phyloP scores from a whole-genome alignment of 257 asterid genomes.

The Solanum etuberosum region DNA sequence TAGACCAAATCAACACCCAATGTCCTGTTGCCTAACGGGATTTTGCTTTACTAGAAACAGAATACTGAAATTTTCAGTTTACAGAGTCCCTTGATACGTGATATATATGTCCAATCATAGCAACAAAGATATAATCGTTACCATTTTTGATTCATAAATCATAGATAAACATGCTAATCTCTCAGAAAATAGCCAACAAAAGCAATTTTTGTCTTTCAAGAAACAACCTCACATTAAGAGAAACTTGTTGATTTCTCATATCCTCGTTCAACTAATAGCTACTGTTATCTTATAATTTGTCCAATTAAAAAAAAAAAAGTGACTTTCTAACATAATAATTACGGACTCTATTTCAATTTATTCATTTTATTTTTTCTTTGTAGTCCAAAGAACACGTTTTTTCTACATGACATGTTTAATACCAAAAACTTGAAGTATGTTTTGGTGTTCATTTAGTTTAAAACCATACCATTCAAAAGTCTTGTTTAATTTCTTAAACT shows the following conservation, averaged over 20 bases:
- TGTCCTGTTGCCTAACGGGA: background rate
- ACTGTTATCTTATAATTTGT: background rate
- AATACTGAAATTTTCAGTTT: background rate
- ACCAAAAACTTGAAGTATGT: background rate
- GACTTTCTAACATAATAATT: background rate
- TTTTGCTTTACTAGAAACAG: background rate
- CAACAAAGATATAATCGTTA: background rate
- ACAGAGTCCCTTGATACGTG: background rate
- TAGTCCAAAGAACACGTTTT: background rate
- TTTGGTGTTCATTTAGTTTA: background rate
- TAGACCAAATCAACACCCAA: background rate
- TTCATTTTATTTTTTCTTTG: too few species aligned
- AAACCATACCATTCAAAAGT: background rate
- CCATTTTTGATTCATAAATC: background rate
- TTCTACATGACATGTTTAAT: background rate
- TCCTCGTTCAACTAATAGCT: background rate
- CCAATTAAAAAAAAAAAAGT: background rate
- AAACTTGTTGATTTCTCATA: background rate
- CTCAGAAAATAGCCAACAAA: background rate
- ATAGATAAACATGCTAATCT: background rate
- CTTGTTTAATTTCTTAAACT: background rate
- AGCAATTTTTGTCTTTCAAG: background rate
- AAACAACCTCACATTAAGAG: background rate
- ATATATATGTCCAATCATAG: background rate
- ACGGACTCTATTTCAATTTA: background rate